A percentile compares a stretch with the other conserved stretches of the same genome.
phyloP scores from a whole-genome alignment of 495 filamentous ascomycete genomes.

The Neurospora sp. region DNA sequence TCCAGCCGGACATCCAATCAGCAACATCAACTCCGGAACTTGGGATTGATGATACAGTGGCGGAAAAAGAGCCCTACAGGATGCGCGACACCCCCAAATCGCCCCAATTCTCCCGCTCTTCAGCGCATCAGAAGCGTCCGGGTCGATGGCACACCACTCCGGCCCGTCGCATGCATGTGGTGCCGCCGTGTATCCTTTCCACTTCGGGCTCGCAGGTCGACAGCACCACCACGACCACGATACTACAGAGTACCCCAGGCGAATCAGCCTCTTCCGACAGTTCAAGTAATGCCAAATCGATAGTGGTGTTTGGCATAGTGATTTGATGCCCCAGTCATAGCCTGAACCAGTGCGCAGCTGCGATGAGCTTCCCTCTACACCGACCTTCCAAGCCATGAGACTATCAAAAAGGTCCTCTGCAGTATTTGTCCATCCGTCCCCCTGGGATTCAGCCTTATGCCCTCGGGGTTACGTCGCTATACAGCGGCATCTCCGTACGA shows the following conservation, averaged over 20 bases:
- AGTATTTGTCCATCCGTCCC: not conserved
- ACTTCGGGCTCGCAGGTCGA: not conserved
- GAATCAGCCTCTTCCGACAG: not conserved
- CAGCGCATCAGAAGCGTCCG: not conserved
- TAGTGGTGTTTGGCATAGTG: not conserved
- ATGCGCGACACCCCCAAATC: not conserved
- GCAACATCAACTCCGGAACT: not conserved
- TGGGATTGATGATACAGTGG: not conserved
- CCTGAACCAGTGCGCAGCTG: slow-evolving; percentile 16
- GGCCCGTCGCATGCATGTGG: not conserved
- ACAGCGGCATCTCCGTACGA: not conserved
- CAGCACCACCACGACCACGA: not conserved
- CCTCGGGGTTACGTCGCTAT: not conserved
- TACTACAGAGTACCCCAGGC: not conserved
- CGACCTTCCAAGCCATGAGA: slow-evolving; percentile 1
- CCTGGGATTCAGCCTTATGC: slow-evolving; percentile 7
- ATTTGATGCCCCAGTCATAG: not conserved
- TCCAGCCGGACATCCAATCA: not conserved
- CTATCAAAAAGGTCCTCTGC: not conserved
- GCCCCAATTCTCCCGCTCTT: not conserved
- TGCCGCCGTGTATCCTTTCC: not conserved
- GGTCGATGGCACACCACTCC: not conserved
- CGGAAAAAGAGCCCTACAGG: not conserved
- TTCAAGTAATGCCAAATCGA: not conserved
- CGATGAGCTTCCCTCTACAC: slow-evolving; percentile 9